A percentile compares a stretch with the other conserved stretches of the same genome.
Conservation (phyloP, 2,329 filamentous ascomycete species). For the Polychaeton citri region DNA sequence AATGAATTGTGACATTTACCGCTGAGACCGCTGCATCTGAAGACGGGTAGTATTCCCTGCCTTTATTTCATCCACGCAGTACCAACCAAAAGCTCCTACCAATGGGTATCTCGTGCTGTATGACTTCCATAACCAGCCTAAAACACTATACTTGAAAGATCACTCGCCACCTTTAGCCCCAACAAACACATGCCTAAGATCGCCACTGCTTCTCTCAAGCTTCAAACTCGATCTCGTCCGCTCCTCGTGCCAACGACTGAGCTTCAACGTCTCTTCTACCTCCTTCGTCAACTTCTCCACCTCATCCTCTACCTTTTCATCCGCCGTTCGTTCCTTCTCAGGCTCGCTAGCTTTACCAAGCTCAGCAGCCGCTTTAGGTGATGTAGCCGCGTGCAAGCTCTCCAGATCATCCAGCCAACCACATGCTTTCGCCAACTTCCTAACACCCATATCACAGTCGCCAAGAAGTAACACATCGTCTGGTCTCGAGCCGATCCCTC, state of each 20-base stretch:
- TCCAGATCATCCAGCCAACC: constrained; percentile 84
- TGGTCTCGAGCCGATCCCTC: constrained; percentile 57
- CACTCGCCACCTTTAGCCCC: no score
- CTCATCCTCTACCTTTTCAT: constrained; percentile 45
- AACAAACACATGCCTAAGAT: not conserved
- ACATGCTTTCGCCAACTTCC: constrained; percentile 62
- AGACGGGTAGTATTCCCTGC: no score
- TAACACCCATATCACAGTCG: constrained; percentile 71
- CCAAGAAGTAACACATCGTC: constrained; percentile 80
- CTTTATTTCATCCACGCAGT: no score
- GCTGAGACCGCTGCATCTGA: no score
- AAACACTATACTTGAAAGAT: no score
- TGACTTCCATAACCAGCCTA: no score
- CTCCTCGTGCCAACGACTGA: constrained; percentile 19
- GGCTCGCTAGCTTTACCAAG: constrained; percentile 10
- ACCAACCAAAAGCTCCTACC: no score
- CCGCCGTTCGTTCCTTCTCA: constrained; percentile 26
- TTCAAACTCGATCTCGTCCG: not conserved
- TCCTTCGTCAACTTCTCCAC: constrained; percentile 45
- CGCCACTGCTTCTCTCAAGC: not conserved
- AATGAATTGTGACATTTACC: no score
- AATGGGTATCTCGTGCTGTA: no score
- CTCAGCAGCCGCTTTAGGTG: constrained; percentile 43
- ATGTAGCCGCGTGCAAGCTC: constrained; percentile 54
- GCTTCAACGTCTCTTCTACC: constrained; percentile 41